These are phyloP conservation scores for Collybiopsis confluens DNA, from an alignment of 768 basidiomycete species.

Conservation along the genomic window DNA sequence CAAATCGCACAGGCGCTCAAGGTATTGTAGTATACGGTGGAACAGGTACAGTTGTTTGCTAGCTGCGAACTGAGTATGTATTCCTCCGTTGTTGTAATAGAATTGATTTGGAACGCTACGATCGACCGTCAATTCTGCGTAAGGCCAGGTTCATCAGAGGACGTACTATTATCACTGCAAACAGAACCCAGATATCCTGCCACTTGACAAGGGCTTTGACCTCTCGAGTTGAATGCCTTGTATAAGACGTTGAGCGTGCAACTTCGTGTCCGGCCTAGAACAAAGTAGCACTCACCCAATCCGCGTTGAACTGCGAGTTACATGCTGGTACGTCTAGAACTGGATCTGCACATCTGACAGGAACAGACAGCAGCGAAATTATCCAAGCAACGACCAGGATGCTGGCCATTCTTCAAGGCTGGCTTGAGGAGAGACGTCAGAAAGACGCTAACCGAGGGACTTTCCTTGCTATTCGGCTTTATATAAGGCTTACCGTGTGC, in stretches of 20 bases:
- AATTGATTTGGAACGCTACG: not conserved
- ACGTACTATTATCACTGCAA: not conserved
- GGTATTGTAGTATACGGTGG: constrained; percentile 1
- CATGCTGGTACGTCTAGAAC: not conserved
- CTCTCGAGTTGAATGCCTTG: not conserved
- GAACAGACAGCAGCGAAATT: not conserved
- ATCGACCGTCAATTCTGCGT: not conserved
- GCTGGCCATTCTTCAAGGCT: not conserved
- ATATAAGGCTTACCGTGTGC: no score
- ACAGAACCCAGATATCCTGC: not conserved
- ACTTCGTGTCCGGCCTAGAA: not conserved
- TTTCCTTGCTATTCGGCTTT: no score
- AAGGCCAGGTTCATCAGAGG: no score
- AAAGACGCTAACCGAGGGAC: no score
- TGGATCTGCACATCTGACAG: not conserved
- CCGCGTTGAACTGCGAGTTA: not conserved
- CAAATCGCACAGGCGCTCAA: constrained; percentile 1
- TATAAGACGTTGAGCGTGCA: no score
- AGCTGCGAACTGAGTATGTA: not conserved
- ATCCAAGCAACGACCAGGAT: not conserved
- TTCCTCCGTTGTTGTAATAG: not conserved
- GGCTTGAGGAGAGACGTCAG: no score
- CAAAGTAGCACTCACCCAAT: not conserved
- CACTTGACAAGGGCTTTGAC: constrained; percentile 1
- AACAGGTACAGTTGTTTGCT: constrained; percentile 1